Percentiles rank a stretch among this genome's conserved stretches.
Evolutionary conservation across 352 stramenopile genomes (phyloP).

Genomic region (Phytophthora palmivora): DNA sequence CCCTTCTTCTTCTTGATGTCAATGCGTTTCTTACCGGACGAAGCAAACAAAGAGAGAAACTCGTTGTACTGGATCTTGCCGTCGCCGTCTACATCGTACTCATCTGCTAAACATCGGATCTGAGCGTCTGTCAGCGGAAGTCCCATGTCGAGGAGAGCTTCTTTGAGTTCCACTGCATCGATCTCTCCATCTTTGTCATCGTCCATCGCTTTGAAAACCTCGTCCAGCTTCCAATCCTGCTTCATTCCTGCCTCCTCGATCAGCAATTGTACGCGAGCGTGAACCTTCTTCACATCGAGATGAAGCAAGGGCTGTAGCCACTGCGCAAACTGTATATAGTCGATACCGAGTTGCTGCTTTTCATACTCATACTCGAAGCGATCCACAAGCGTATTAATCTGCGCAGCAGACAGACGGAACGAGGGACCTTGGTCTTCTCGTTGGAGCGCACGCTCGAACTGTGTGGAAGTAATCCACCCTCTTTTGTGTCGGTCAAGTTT

Average conservation of each 20-base stretch:
- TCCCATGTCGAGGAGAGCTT: slow-evolving; percentile 66
- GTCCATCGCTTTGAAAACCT: slow-evolving; percentile 72
- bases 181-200: slow-evolving; percentile 62
- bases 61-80: slow-evolving; percentile 70
- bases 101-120: slow-evolving; percentile 63
- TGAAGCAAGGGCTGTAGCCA: slow-evolving; percentile 78
- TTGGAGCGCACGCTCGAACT: slow-evolving; percentile 40
- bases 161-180: slow-evolving; percentile 59
- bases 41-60: slow-evolving; percentile 58
- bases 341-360: slow-evolving; percentile 57
- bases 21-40: slow-evolving; percentile 15
- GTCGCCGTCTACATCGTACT: slow-evolving; percentile 71
- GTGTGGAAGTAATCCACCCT: slow-evolving; percentile 56
- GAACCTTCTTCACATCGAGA: slow-evolving; percentile 63
- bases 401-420: slow-evolving; percentile 47
- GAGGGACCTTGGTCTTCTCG: slow-evolving; percentile 33
- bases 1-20: slow-evolving; percentile 28
- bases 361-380: slow-evolving; percentile 79
- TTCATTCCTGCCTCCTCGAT: slow-evolving; percentile 43
- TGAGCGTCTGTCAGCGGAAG: slow-evolving; percentile 73
- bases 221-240: slow-evolving; percentile 56
- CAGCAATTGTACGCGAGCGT: slow-evolving; percentile 55
- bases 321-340: slow-evolving; percentile 73
- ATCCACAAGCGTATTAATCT: slow-evolving; percentile 50
- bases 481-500: slow-evolving; percentile 67